Base-by-base conservation (phyloP, 257 asterid genomes). In the Asclepias syriaca region DNA sequence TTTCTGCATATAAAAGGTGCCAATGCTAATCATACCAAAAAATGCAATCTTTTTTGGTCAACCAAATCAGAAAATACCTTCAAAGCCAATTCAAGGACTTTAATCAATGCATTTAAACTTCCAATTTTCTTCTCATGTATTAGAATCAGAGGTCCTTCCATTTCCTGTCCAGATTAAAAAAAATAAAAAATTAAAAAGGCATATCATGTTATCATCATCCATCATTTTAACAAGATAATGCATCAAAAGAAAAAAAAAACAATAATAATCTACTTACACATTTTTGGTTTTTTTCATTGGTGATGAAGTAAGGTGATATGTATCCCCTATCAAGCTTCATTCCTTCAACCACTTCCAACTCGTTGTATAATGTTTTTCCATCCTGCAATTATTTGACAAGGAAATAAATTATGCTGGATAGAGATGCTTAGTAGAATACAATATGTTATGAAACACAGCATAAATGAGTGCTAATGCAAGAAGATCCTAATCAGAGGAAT, bases 271-370 rank as follows among this genome's bases (percentile, higher is more conserved):
- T 68, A 79, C 86, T 15, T 79, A 81, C 90, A 40, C 87, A 85
- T 83, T 83, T 85, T 75, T 85, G 87, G 72, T 75, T 85, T 81
- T 85, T 83, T 75, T 79, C 78, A 61, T 87, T 83, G 34, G 89
- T 85, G 64, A 87, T 77, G 40, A 87, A 87, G 72, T 87, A 79
- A 14, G 92, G 92, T 19, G 92, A 87, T 59, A 85, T 83, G 69
- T 87, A 87, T 56, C 92, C 92, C 73, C 84, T 75, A 59, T 85
- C 89, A 67, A 87, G 75, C 85, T 85, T 85, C 89, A 87, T 87
- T 59, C 92, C 92, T 71, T 87, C 87, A 14, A 87, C 92, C 50
- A 87, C 89, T 78, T 85, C 89, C 75, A 87, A 69, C 57, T 87
- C 89, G 76, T 87, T 87, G 6, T 57, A 21, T 54, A 85, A 34